Evolutionary conservation across 345 rosid species (phyloP).

Genomic region (Pistacia integerrima): DNA sequence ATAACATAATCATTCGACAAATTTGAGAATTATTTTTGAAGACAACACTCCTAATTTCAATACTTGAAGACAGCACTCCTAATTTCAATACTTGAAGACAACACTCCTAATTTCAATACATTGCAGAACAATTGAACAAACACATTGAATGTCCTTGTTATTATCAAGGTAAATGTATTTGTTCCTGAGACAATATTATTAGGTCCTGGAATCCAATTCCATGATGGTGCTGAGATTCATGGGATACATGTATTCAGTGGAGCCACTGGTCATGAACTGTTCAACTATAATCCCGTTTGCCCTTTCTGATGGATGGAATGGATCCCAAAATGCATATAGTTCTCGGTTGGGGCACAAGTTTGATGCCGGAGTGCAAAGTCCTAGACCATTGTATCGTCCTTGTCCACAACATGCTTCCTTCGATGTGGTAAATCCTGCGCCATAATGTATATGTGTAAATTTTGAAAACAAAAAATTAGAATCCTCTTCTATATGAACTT

Average conservation of each 20-base stretch:
- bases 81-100: neutral
- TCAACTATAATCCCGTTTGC: constrained; percentile 65
- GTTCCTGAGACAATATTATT: neutral
- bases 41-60: neutral
- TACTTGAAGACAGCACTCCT: neutral
- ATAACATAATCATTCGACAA: no score
- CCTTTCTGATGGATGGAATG: constrained; percentile 81
- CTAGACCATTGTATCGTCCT: constrained; percentile 85
- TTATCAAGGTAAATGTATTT: no score
- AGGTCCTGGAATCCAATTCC: constrained; percentile 46
- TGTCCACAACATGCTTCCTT: constrained; percentile 93
- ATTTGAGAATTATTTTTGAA: neutral
- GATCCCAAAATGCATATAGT: constrained; percentile 79
- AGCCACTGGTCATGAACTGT: constrained; percentile 46
- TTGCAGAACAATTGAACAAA: no score
- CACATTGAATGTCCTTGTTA: neutral
- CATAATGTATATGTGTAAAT: no score
- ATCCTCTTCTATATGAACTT: no score
- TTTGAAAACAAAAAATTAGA: no score
- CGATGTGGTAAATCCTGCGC: constrained; percentile 73
- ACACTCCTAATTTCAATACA: neutral
- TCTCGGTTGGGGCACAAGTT: constrained; percentile 76
- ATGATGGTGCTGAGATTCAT: constrained; percentile 90
- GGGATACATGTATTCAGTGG: constrained; percentile 61
- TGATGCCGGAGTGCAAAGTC: constrained; percentile 72